These are phyloP conservation scores for Pseudoscleropodium purum DNA, from an alignment of 225 moss, liverwort and hornwort species.

Conservation along the genomic window DNA sequence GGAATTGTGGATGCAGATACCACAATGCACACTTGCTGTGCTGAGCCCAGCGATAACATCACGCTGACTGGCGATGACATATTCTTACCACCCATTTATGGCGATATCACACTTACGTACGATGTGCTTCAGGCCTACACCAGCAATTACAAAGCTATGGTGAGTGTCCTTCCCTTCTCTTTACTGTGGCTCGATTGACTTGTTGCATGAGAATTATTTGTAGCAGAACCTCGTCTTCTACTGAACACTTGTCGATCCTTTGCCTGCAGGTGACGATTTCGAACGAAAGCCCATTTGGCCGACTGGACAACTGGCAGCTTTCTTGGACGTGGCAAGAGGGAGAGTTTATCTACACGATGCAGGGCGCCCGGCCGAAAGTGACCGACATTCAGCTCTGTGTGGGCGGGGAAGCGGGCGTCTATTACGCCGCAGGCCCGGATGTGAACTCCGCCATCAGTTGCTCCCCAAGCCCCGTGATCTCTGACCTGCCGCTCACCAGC, in stretches of 20 bases:
- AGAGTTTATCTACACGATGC: conserved; percentile 59
- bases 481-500: conserved; percentile 33
- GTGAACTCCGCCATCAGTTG: conserved; percentile 55
- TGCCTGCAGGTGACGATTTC: conserved; percentile 49
- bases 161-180: neutral
- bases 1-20: conserved; percentile 20
- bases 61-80: neutral
- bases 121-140: conserved; percentile 36
- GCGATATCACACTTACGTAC: conserved; percentile 59
- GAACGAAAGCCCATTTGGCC: conserved; percentile 31
- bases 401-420: conserved; percentile 17
- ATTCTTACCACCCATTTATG: conserved; percentile 25
- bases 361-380: conserved; percentile 51
- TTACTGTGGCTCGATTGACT: neutral
- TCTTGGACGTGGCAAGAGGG: conserved; percentile 63
- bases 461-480: conserved; percentile 47
- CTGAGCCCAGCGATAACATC: conserved; percentile 36
- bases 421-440: neutral
- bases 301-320: conserved; percentile 65
- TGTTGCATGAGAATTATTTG: no score
- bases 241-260: neutral
- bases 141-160: conserved; percentile 41
- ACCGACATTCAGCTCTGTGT: conserved; percentile 39
- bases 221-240: neutral
- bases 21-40: conserved; percentile 64